phyloP scores from a whole-genome alignment of 257 asterid genomes.

The Avicennia marina region DNA sequence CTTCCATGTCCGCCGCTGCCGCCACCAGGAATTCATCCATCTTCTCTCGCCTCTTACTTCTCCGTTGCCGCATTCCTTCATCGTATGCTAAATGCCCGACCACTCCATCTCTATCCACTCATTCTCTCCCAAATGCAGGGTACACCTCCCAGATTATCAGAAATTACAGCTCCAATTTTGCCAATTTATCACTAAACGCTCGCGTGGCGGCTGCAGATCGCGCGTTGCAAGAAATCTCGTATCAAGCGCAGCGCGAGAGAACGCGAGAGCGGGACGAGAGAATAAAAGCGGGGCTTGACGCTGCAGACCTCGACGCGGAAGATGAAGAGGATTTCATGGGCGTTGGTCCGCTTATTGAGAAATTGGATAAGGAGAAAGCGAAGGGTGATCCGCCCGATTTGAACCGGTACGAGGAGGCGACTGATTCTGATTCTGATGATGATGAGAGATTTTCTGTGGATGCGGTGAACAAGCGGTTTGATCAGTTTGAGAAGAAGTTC shows the following conservation, averaged over 20 bases:
- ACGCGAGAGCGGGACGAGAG: constrained; percentile 49
- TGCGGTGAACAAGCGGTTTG: constrained; percentile 26
- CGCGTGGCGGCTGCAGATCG: constrained; percentile 33
- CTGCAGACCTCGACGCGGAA: constrained; percentile 50
- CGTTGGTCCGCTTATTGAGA: constrained; percentile 42
- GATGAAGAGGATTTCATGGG: constrained; percentile 53
- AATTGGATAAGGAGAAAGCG: constrained; percentile 38
- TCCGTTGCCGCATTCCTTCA: not conserved
- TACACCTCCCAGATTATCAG: constrained; percentile 19
- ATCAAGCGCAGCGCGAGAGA: constrained; percentile 39
- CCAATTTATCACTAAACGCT: constrained; percentile 11
- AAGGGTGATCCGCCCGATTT: constrained; percentile 26
- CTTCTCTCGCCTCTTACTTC: not conserved
- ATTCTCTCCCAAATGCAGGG: not conserved
- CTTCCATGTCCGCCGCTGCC: not conserved
- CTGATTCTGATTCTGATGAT: constrained; percentile 75
- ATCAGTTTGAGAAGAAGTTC: constrained; percentile 54
- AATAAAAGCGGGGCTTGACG: constrained; percentile 46
- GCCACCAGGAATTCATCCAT: not conserved
- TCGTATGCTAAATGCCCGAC: too few relatives aligned
- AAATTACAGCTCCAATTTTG: constrained; percentile 18
- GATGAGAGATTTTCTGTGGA: constrained; percentile 49
- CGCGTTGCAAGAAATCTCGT: constrained; percentile 27
- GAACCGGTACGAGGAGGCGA: constrained; percentile 47
- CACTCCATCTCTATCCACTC: not conserved